Base-by-base conservation (phyloP, 768 basidiomycete species). In the Tylopilus felleus region DNA sequence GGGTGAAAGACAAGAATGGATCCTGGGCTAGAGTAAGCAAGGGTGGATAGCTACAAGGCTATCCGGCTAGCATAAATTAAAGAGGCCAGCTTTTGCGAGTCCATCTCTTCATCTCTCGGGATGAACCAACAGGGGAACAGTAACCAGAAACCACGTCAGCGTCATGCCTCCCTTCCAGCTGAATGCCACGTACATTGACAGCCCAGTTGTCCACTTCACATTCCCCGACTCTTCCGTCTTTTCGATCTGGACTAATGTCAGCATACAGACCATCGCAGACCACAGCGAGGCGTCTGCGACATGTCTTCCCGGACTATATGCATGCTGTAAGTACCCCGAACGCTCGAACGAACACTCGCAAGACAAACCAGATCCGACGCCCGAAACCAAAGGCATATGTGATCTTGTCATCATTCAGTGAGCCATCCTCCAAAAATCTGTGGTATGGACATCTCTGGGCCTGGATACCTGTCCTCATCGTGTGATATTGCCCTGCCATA, bases 41-140 rank as follows among this genome's bases (percentile, higher is more conserved):
- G n/a, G n/a, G n/a, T n/a, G n/a, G n/a, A n/a, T n/a, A n/a, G 27
- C 12, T 33, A 60, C 42, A 51, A 41, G 8, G 54, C 52, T 12
- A 31, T 8, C 3, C 47, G 47, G 8, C 58, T 59, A 2, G 55
- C 53, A 36, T 46, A 42, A 8, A 60, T 51, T 39, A 63, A 21
- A 1, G 59, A 61, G 0, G 49, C 51, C 1, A 63, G 41, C 28
- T 47, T 65, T 22, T 45, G 49, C 23, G 41, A 3, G 39, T 65
- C 51, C 63, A 58, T 55, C n/a, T 33, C 49, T 16, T 39, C 42
- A 13, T 60, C 61, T 22, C n/a, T n/a, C n/a, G n/a, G n/a, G n/a
- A n/a, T n/a, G n/a, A n/a, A n/a, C n/a, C n/a, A n/a, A n/a, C n/a
- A 62, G 6, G 61, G 57, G 21, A 63, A 63, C 29, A 56, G 62